Evolutionary conservation across 805 yeast genomes (phyloP), one percentile per base, ranked within the genome.

Genomic region (Candida cerambycidarum): DNA sequence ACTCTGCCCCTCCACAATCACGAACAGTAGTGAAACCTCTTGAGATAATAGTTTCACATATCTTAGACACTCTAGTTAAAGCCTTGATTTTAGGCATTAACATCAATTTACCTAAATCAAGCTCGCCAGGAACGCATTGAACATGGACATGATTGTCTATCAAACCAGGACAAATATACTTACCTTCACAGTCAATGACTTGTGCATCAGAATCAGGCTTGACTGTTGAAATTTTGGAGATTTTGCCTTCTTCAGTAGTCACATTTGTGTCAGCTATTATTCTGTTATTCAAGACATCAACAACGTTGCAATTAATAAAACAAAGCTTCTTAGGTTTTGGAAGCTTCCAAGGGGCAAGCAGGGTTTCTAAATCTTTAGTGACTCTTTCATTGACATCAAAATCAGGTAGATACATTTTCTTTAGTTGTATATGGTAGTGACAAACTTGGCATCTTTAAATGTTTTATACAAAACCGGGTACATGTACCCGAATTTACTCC

Each of bases 131-230:
- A 16, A 58, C 52, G 11, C 52, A 23, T 21, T 47, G 40, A 21
- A 51, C 45, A 38, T 59, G 63, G 16, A 59, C 57, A 42, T 57
- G 62, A 34, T 51, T 49, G 38, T 59, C 62, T 24, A 57, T 52
- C 12, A 59, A 41, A 2, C 62, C 63, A 8, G 62, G 61, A 42
- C 55, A 53, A 14, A 59, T 23, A 39, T 33, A 56, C 29, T 54
- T 54, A 2, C 62, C 63, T 2, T 45, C 29, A 32, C 58, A 55
- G 32, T 59, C 63, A 25, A 59, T 38, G 2, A 40, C 34, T 7
- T 11, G 36, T 40, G 45, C 44, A 11, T 23, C 47, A 3, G 29
- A 30, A 5, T 19, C 24, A 14, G 42, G 46, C 11, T 36, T 35
- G 2, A 46, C 28, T 1, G 24, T 19, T 44, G 31, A 18, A 16